Evolutionary conservation across 2,329 filamentous ascomycete genomes (phyloP).

Genomic region (Stenocarpella maydis): DNA sequence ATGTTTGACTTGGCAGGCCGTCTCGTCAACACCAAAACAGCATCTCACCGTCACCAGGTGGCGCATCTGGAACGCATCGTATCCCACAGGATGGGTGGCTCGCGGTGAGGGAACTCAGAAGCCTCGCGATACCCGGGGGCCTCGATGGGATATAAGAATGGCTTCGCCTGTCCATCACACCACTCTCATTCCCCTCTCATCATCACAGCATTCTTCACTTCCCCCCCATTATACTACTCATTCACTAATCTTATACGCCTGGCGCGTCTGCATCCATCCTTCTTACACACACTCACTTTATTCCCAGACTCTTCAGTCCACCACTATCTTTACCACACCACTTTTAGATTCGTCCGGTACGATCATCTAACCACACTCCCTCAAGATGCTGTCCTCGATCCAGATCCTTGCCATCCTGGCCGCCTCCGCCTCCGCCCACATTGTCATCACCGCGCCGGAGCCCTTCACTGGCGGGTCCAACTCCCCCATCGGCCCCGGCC

Average conservation of each 20-base stretch:
- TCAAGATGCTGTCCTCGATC: conserved; percentile 27
- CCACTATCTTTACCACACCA: conserved; percentile 21
- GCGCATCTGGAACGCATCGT: not conserved
- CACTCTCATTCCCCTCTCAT: conserved; percentile 15
- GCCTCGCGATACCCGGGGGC: not conserved
- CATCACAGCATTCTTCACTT: conserved; percentile 23
- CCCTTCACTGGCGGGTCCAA: not conserved
- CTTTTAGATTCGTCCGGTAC: conserved; percentile 17
- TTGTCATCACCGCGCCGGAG: conserved; percentile 1
- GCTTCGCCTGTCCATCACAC: conserved; percentile 1
- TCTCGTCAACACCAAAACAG: conserved; percentile 9
- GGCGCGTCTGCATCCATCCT: conserved; percentile 12
- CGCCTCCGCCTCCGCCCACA: conserved; percentile 20
- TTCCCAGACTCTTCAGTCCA: conserved; percentile 8
- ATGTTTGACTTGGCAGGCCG: conserved; percentile 20
- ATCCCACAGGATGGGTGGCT: conserved; percentile 13
- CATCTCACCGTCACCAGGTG: not conserved
- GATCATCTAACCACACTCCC: conserved; percentile 15
- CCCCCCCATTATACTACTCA: not conserved
- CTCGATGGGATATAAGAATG: conserved; percentile 3
- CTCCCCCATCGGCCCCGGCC: not conserved
- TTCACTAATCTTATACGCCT: conserved; percentile 22
- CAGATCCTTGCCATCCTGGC: conserved; percentile 25
- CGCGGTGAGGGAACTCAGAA: not conserved
- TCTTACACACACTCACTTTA: conserved; percentile 21